phyloP scores from a whole-genome alignment of 75 land plant genomes.

The Azolla pinnata region DNA sequence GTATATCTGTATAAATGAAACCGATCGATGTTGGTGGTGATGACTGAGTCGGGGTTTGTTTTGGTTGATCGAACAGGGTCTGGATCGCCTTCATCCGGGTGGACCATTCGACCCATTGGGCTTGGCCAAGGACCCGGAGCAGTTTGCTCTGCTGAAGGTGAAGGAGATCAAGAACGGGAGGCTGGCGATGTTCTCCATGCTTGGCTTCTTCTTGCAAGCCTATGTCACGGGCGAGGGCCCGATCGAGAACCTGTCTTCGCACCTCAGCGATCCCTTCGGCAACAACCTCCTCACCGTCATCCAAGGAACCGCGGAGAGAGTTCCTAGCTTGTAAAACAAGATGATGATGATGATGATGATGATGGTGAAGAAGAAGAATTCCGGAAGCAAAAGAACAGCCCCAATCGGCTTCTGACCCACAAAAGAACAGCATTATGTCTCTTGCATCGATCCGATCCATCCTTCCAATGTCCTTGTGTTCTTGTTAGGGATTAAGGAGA shows the following conservation, averaged over 20 bases:
- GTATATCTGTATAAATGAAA: too few relatives aligned
- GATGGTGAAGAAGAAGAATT: too few relatives aligned
- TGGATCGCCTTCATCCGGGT: conserved; percentile 93
- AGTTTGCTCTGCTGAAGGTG: conserved; percentile 89
- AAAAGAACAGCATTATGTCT: too few relatives aligned
- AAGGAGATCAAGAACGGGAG: conserved; percentile 99
- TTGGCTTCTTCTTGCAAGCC: conserved; percentile 92
- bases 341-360: too few relatives aligned
- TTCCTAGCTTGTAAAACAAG: conserved; percentile 18
- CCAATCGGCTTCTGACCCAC: too few relatives aligned
- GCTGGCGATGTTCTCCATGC: conserved; percentile 96
- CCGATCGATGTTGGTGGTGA: too few relatives aligned
- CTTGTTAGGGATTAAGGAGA: too few relatives aligned
- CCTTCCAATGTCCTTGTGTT: too few relatives aligned
- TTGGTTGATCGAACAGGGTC: conserved; percentile 7
- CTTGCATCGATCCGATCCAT: too few relatives aligned
- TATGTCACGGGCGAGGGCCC: conserved; percentile 97
- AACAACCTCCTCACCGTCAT: conserved; percentile 88
- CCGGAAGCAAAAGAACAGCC: too few relatives aligned
- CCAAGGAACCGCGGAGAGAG: conserved; percentile 34
- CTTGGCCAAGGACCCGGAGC: conserved; percentile 86
- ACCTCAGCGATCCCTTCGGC: conserved; percentile 92
- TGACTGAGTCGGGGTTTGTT: background rate
- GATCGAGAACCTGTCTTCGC: conserved; percentile 79
- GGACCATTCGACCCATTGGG: conserved; percentile 96